These are phyloP conservation scores for Macaranga tanarius DNA, from an alignment of 441 rosid genomes.

Conservation along the genomic window DNA sequence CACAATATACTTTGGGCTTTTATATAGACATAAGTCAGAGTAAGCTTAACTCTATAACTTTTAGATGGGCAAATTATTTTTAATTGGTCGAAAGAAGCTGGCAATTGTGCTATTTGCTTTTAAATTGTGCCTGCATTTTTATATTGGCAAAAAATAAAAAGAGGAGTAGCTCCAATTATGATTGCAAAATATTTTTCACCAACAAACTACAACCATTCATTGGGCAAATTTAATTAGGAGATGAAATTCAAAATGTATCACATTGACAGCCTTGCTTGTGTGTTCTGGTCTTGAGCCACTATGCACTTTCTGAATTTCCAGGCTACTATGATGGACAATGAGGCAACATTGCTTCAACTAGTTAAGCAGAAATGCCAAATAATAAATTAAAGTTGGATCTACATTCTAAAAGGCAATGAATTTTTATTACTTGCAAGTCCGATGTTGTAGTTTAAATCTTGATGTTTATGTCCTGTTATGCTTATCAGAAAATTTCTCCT, in stretches of 20 bases:
- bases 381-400: conserved; percentile 6
- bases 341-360: conserved; percentile 6
- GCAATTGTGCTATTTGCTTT: neutral
- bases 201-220: neutral
- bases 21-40: neutral
- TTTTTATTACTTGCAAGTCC: neutral
- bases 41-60: neutral
- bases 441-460: conserved; percentile 12
- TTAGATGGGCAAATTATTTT: neutral
- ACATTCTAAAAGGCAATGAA: neutral
- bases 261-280: neutral
- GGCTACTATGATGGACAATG: conserved; percentile 11
- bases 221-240: conserved; percentile 1
- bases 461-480: conserved; percentile 2
- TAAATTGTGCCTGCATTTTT: neutral
- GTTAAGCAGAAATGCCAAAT: neutral
- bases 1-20: neutral
- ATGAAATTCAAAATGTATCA: neutral
- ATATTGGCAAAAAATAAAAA: conserved; percentile 3
- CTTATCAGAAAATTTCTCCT: conserved; percentile 14
- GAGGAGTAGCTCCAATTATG: neutral
- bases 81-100: neutral
- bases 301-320: conserved; percentile 10
- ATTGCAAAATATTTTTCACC: neutral
- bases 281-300: conserved; percentile 6